Evolutionary conservation across 2,329 filamentous ascomycete genomes (phyloP).

Genomic region (Periconia macrospinosa): DNA sequence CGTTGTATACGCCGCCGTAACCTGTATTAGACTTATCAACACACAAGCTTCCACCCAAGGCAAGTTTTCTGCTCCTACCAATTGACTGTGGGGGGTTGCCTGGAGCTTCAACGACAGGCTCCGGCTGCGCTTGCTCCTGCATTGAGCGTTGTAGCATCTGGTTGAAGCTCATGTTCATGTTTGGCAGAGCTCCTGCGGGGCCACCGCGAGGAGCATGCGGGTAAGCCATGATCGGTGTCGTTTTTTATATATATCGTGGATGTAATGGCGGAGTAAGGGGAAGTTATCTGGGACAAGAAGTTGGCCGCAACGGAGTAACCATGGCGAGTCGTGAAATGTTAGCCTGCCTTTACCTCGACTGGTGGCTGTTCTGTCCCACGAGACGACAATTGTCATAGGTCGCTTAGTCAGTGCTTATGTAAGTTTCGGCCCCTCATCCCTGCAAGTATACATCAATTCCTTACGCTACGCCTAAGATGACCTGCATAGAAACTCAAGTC

Average conservation of each 20-base stretch:
- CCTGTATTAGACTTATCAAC: slow-evolving; percentile 26
- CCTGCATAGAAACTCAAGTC: too few species aligned
- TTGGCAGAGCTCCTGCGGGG: slow-evolving; percentile 32
- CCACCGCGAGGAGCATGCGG: slow-evolving; percentile 32
- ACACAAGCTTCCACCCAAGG: slow-evolving; percentile 3
- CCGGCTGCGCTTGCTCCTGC: slow-evolving; percentile 30
- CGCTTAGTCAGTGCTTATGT: too few species aligned
- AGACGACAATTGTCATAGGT: background rate
- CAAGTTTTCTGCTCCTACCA: slow-evolving; percentile 20
- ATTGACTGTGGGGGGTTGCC: slow-evolving; percentile 26
- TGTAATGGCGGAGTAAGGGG: slow-evolving; percentile 11
- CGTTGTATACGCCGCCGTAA: slow-evolving; percentile 39
- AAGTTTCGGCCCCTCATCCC: too few species aligned
- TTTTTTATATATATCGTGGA: background rate
- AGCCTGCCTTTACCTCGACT: slow-evolving; percentile 17
- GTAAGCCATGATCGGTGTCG: slow-evolving; percentile 25
- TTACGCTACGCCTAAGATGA: too few species aligned
- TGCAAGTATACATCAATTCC: too few species aligned
- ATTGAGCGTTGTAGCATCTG: slow-evolving; percentile 41
- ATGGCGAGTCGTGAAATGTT: slow-evolving; percentile 31
- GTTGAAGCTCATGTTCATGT: slow-evolving; percentile 37
- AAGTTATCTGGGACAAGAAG: slow-evolving; percentile 15
- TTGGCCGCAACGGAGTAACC: slow-evolving; percentile 22
- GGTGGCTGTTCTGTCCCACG: background rate
- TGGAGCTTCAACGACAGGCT: slow-evolving; percentile 24